Conservation (phyloP, 2,329 filamentous ascomycete species). For the Geosmithia morbida region DNA sequence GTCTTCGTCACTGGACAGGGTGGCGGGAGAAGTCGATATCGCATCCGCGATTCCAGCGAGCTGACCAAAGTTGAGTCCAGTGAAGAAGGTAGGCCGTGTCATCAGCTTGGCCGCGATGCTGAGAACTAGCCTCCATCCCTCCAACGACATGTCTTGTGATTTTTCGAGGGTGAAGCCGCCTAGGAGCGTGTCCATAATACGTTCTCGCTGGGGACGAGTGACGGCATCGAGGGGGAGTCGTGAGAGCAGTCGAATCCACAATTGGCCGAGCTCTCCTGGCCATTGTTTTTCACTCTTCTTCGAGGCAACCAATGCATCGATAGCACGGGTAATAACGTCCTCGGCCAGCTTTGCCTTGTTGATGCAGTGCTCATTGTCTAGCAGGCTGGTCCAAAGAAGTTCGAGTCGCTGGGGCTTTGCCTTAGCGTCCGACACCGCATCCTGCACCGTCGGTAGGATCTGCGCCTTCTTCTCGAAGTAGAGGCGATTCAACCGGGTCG, state of each 20-base stretch:
- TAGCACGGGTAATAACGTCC: conserved; percentile 16
- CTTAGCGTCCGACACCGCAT: conserved; percentile 8
- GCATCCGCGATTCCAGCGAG: conserved; percentile 17
- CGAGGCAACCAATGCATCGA: conserved; percentile 12
- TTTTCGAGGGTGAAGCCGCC: background rate
- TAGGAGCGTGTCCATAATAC: conserved; percentile 19
- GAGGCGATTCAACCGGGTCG: conserved; percentile 15
- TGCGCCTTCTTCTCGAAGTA: conserved; percentile 10
- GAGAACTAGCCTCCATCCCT: conserved; percentile 22
- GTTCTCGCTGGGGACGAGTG: conserved; percentile 26
- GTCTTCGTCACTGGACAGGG: conserved; percentile 6
- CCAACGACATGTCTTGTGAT: conserved; percentile 8
- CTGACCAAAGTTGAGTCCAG: conserved; percentile 25
- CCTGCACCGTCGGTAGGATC: conserved; percentile 11
- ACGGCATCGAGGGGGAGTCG: conserved; percentile 22
- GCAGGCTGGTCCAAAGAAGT: conserved; percentile 14
- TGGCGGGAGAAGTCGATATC: conserved; percentile 2
- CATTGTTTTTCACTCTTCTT: conserved; percentile 12
- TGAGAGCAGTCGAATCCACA: conserved; percentile 17
- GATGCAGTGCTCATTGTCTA: conserved; percentile 22
- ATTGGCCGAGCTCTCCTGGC: conserved; percentile 13
- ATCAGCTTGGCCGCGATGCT: conserved; percentile 34
- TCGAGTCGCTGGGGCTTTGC: conserved; percentile 6
- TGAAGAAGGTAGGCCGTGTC: conserved; percentile 34
- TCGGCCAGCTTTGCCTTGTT: conserved; percentile 16